Evolutionary conservation across 305 asterid genomes (phyloP).

Genomic region (Plantago rigida): DNA sequence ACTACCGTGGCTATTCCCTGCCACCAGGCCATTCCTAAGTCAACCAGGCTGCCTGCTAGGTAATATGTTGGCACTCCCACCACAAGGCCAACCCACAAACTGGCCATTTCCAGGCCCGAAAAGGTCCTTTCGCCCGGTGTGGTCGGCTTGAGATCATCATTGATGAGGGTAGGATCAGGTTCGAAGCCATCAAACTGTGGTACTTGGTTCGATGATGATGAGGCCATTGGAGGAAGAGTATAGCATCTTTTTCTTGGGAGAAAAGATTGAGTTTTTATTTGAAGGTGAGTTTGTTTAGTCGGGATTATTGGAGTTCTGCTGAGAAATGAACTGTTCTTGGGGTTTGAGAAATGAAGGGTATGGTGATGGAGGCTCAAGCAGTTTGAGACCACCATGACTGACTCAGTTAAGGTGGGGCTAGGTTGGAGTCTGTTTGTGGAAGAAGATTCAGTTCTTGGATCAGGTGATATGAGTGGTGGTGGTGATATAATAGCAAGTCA

Average conservation of each 20-base stretch:
- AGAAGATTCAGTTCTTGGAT: constrained; percentile 13
- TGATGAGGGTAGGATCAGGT: constrained; percentile 52
- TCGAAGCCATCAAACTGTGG: constrained; percentile 26
- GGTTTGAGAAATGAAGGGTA: constrained; percentile 21
- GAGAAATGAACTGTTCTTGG: constrained; percentile 11
- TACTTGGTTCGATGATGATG: constrained; percentile 26
- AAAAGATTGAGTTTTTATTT: neutral
- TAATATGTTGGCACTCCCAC: constrained; percentile 81
- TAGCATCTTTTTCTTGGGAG: constrained; percentile 14
- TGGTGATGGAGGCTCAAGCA: constrained; percentile 26
- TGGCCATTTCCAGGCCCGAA: constrained; percentile 68
- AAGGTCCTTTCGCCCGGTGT: constrained; percentile 40
- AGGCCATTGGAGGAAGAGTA: constrained; percentile 33
- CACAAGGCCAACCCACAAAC: constrained; percentile 71
- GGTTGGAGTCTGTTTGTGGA: constrained; percentile 23
- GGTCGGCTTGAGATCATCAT: constrained; percentile 73
- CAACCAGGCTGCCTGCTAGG: constrained; percentile 85
- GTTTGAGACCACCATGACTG: constrained; percentile 42
- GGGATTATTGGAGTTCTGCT: neutral
- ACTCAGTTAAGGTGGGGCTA: constrained; percentile 13
- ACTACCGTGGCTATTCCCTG: constrained; percentile 82
- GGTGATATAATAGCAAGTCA: constrained; percentile 11
- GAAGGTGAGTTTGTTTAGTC: neutral
- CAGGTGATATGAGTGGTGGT: constrained; percentile 29
- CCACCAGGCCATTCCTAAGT: constrained; percentile 97